Base-by-base conservation (phyloP, 371 early-diverging fungal genomes). In the Apophysomyces trapeziformis region DNA sequence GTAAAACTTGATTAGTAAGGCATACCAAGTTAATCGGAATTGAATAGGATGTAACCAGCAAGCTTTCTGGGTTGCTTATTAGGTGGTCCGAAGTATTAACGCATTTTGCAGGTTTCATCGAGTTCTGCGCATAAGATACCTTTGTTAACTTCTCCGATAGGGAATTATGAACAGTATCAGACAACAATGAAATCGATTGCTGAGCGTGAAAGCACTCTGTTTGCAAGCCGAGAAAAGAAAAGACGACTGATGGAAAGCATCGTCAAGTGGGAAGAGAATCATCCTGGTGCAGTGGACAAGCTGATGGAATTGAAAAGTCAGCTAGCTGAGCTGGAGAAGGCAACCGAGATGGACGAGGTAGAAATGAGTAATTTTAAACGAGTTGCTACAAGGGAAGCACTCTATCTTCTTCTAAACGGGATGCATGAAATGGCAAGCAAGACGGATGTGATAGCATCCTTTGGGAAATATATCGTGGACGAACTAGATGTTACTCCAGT, bases 381-480 rank as follows among this genome's bases (percentile, higher is more conserved):
- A 5, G 70, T 79, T 4, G 79, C 79, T 4, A 70, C 71, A 1
- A 65, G 76, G n/a, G 79, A 82, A 59, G 75, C 72, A 0, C 61
- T 82, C 7, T 82, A 82, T 62, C 58, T 74, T 2, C 45, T 82
- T 7, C 54, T 82, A 18, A 79, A 82, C 38, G 78, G 77, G 4
- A 77, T 82, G 79, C 69, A 73, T 61, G 76, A 79, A 26, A 62
- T 82, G 63, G 70, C 77, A 11, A 68, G 77, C 57, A 82, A 82
- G 46, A 75, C 79, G 38, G 79, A 79, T 41, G 70, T 79, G 16
- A 68, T 82, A 9, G 64, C 82, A 14, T 68, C 71, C 3, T 79
- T 75, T 68, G 82, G 76, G 14, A 82, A 79, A 61, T 77, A 82
- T 57, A 66, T 79, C 63, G 76, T 74, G 16, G 82, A 82, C 59